Percentiles rank a stretch among this genome's conserved stretches.
phyloP scores from a whole-genome alignment of 148 eudicot species.

The Camellia japonica region DNA sequence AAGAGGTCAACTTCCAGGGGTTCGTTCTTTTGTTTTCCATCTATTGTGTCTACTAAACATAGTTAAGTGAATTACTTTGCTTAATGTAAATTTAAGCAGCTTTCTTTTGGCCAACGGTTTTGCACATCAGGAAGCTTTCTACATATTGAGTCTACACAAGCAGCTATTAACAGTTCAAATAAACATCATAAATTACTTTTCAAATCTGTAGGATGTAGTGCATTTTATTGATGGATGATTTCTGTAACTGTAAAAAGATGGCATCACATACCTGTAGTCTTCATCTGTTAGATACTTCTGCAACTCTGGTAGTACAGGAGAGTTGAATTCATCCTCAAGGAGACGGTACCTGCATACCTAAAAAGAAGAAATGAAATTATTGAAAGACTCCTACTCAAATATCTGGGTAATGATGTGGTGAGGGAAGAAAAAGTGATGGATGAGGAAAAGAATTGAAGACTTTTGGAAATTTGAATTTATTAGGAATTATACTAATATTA shows the following conservation, averaged over 20 bases:
- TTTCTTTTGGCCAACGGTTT: not conserved
- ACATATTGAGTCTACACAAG: not conserved
- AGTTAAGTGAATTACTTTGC: not conserved
- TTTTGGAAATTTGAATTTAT: too few species aligned
- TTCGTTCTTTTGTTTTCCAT: not conserved
- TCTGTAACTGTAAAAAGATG: not conserved
- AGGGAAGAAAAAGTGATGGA: too few species aligned
- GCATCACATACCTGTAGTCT: slow-evolving; percentile 64
- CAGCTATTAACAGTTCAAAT: not conserved
- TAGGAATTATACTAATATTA: too few species aligned
- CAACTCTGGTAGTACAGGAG: slow-evolving; percentile 65
- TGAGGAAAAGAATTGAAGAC: too few species aligned
- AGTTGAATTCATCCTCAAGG: slow-evolving; percentile 81
- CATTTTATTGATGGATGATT: not conserved
- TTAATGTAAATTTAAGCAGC: not conserved
- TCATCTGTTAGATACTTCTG: slow-evolving; percentile 88
- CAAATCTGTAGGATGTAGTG: not conserved
- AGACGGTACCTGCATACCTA: slow-evolving; percentile 86
- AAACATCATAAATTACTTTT: not conserved
- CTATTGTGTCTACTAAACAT: not conserved
- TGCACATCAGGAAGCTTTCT: not conserved
- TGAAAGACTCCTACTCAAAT: not conserved
- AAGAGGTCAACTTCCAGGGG: not conserved
- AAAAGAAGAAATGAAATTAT: slow-evolving; percentile 11
- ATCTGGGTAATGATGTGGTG: not conserved